Percentiles rank a stretch among this genome's conserved stretches.
Evolutionary conservation across 768 basidiomycete genomes (phyloP).

Genomic region (Tulasnella calospora): DNA sequence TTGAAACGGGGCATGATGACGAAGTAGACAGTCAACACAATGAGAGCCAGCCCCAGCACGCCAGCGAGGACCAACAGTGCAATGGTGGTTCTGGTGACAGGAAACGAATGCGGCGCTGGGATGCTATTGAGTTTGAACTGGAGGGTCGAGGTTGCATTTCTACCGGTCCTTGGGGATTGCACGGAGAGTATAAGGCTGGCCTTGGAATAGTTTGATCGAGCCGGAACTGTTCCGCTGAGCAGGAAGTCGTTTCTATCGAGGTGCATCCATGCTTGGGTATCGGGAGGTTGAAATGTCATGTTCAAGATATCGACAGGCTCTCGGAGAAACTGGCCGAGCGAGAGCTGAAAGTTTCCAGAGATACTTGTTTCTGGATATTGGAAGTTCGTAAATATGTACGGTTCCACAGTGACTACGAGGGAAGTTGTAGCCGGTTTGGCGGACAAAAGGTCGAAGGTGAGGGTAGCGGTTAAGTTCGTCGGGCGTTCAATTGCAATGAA

Average conservation of each 20-base stretch:
- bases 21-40: neutral
- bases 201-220: neutral
- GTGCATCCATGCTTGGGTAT: conserved; percentile 6
- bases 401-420: neutral
- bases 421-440: neutral
- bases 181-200: neutral
- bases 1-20: neutral
- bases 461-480: neutral
- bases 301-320: neutral
- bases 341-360: neutral
- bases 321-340: neutral
- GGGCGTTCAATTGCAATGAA: neutral
- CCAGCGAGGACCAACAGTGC: neutral
- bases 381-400: conserved; percentile 16
- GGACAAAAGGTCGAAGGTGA: conserved; percentile 10
- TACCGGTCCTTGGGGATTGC: neutral
- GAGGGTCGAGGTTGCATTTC: conserved; percentile 10
- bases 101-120: neutral
- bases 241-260: neutral
- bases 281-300: neutral
- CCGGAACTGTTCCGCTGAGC: conserved; percentile 7
- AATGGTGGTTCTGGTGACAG: neutral
- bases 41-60: neutral
- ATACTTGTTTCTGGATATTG: neutral
- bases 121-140: neutral